Evolutionary conservation across 306 rosid species (phyloP).

Genomic region (Prunus salicina): DNA sequence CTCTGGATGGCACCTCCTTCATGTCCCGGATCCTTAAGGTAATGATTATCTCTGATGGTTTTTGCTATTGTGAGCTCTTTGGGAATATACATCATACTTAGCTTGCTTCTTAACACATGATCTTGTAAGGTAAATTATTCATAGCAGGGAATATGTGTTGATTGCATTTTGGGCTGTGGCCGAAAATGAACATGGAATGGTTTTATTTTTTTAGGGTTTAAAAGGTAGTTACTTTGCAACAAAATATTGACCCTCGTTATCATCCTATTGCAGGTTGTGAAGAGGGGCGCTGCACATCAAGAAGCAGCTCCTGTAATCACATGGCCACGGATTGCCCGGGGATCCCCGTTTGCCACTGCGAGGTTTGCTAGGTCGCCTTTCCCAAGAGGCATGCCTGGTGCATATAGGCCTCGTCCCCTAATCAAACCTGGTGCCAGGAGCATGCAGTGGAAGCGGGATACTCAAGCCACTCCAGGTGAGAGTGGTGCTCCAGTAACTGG

Average conservation of each 20-base stretch:
- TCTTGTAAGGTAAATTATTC: not conserved
- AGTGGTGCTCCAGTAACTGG: slow-evolving; percentile 38
- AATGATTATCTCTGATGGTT: slow-evolving; percentile 1
- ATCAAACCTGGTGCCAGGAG: slow-evolving; percentile 76
- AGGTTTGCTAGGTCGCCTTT: slow-evolving; percentile 71
- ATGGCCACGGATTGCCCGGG: slow-evolving; percentile 68
- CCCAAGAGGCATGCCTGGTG: slow-evolving; percentile 70
- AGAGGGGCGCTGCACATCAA: slow-evolving; percentile 63
- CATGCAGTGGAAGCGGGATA: slow-evolving; percentile 92
- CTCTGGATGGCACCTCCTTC: slow-evolving; percentile 89
- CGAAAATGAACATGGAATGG: not conserved
- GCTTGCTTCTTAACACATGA: not conserved
- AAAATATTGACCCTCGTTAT: not conserved
- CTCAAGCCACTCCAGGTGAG: slow-evolving; percentile 50
- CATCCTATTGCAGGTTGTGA: slow-evolving; percentile 53
- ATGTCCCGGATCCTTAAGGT: slow-evolving; percentile 98
- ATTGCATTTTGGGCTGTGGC: not conserved
- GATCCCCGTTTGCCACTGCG: slow-evolving; percentile 50
- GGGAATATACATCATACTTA: not conserved
- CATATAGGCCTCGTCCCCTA: slow-evolving; percentile 63
- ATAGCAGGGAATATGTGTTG: not conserved
- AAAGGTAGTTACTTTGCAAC: slow-evolving; percentile 4
- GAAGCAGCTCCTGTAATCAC: slow-evolving; percentile 52
- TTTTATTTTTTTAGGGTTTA: not conserved
- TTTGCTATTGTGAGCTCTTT: not conserved